Base-by-base conservation (phyloP, 495 filamentous ascomycete genomes). In the Niebla homalea region DNA sequence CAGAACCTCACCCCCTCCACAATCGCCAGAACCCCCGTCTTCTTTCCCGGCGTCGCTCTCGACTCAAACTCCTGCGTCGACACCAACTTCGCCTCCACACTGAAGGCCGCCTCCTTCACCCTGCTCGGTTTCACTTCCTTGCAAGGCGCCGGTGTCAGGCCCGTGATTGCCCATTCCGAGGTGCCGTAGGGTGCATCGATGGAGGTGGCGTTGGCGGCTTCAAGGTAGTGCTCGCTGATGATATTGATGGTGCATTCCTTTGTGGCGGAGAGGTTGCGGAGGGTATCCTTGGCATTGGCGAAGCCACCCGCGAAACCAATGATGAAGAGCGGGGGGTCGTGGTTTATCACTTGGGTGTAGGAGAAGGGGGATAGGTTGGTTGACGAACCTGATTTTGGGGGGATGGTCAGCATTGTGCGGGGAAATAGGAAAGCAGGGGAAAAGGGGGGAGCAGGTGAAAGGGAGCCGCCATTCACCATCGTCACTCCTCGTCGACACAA, bases 241-340 rank as follows among this genome's bases (percentile, higher is more conserved):
- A 96, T 83, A 61, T 92, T 96, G 62, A 96, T 84, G 18, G 81
- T 80, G 64, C 82, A 84, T 67, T 97, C 89, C 26, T 73, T 64
- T 0, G 74, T 79, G 36, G 81, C 81, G 36, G 69, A 56, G 43
- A 97, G 67, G 62, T 94, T 93, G 49, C 23, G 69, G 53, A 93
- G 64, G 18, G 81, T 80, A 60, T 96, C 90, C 63, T 95, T 95
- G 20, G 74, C 67, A 19, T 70, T 70, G 3, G 72, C 71, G 11
- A 78, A 63, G 54, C 71, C 59, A 3, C 70, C 69, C 0, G 75
- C 72, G 61, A 87, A 84, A 6, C 92, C 87, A 16, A 96, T 67
- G n/a, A 74, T 72, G 67, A 97, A 93, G 23, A 94, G 70, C 1
- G 92, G 92, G 2, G 92, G 90, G 62, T 96, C 90, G 61, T 93